Base-by-base conservation (phyloP, 208 protist genomes). In the Lotmaria passim region DNA sequence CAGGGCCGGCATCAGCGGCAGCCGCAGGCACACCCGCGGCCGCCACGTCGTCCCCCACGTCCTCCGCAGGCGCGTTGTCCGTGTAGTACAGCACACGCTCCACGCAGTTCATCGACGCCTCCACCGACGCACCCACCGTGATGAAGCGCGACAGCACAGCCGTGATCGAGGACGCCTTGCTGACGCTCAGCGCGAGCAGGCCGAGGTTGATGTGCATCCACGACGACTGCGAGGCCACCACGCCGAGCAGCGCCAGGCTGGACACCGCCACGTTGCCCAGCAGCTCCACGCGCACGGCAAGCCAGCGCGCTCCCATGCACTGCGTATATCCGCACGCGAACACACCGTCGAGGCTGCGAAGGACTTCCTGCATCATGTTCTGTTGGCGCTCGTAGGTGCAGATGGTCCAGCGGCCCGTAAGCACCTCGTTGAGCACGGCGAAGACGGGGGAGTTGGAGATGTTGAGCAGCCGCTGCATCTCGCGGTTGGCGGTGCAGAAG, bases 371-470 rank as follows among this genome's bases (percentile, higher is more conserved):
- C 51, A 91, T 62, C 44, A 89, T 70, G 56, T 7, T 17, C 61
- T 96, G 97, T 36, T 94, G 76, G 12, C 81, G 14, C 69, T 95
- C 83, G 53, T 98, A 98, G 7, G 93, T 82, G 34, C 74, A 58
- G 60, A 99, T 98, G 8, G 86, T 96, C 4, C 71, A 51, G 1
- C 59, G 69, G 0, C 64, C 64, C 15, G 64, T 52, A 7, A 69
- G 64, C 3, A 96, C 96, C 61, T 99, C 97, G 33, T 62, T 73
- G 34, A 99, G 66, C 50, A 76, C 80, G 28, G 72, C 79, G 38
- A 96, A 87, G 15, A 98, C 59, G 7, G 97, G 97, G 15, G 90
- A 92, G 98, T n/a, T n/a, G n/a, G n/a, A n/a, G n/a, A n/a, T n/a
- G n/a, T n/a, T n/a, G n/a, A n/a, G n/a, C n/a, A n/a, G 77, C 34